phyloP scores from a whole-genome alignment of 495 filamentous ascomycete species.

The Aspergillus mulundensis region DNA sequence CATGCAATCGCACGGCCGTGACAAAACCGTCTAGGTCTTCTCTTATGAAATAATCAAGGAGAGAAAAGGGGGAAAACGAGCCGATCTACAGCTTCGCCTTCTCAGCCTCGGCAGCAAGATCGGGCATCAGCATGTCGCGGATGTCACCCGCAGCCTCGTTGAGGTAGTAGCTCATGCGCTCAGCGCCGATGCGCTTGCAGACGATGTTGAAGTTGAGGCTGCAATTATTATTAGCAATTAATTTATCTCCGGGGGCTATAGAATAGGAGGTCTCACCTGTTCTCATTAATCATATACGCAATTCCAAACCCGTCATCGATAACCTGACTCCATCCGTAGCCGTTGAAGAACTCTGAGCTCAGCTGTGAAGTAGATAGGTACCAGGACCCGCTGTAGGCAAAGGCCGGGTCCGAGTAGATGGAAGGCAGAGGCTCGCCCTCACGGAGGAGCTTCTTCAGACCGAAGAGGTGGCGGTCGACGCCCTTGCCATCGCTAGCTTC shows the following conservation, averaged over 20 bases:
- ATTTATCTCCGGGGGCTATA: background rate
- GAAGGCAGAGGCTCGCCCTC: slow-evolving; percentile 78
- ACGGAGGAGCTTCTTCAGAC: slow-evolving; percentile 84
- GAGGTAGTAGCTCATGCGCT: slow-evolving; percentile 92
- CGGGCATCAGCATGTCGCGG: slow-evolving; percentile 81
- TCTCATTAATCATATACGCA: slow-evolving; percentile 99
- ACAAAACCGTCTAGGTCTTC: background rate
- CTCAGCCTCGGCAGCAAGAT: slow-evolving; percentile 61
- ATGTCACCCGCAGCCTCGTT: slow-evolving; percentile 91
- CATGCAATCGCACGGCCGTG: background rate
- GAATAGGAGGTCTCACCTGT: slow-evolving; percentile 45
- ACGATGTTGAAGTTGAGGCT: slow-evolving; percentile 98
- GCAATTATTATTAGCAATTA: slow-evolving; percentile 19
- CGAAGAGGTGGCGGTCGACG: slow-evolving; percentile 95
- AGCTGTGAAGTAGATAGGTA: slow-evolving; percentile 85
- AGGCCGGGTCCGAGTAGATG: slow-evolving; percentile 84
- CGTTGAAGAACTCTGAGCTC: slow-evolving; percentile 96
- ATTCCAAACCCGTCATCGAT: slow-evolving; percentile 95
- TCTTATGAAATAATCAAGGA: background rate
- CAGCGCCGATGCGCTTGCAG: slow-evolving; percentile 83
- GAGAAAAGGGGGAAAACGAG: background rate
- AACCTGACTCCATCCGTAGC: slow-evolving; percentile 99
- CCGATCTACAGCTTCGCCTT: slow-evolving; percentile 80
- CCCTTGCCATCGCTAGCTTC: slow-evolving; percentile 88
- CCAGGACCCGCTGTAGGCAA: slow-evolving; percentile 80